Percentiles rank a stretch among this genome's conserved stretches.
Evolutionary conservation across 176 grass and related monocot genomes (phyloP).

Genomic region (Musa beccarii): DNA sequence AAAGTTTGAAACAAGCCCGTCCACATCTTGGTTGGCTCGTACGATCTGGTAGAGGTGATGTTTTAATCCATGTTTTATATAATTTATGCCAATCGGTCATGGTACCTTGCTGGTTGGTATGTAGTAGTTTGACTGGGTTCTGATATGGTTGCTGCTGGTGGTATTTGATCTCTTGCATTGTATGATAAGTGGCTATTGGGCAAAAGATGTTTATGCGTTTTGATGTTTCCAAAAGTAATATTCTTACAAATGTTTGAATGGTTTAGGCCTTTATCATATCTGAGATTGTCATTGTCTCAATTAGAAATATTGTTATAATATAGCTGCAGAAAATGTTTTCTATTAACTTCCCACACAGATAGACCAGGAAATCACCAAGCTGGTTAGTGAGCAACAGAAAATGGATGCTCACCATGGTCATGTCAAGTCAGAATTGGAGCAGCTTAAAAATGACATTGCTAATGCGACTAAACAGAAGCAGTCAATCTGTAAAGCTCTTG

Average conservation of each 20-base stretch:
- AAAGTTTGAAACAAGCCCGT: too few species aligned
- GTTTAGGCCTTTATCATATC: not conserved
- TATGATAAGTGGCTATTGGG: not conserved
- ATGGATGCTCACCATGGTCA: slow-evolving; percentile 89
- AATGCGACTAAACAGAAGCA: slow-evolving; percentile 58
- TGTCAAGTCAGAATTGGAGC: slow-evolving; percentile 64
- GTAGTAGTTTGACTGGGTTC: too few species aligned
- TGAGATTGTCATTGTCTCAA: not conserved
- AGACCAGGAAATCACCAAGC: slow-evolving; percentile 81
- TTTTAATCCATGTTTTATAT: not conserved
- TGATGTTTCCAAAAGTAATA: not conserved
- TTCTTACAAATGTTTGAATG: not conserved
- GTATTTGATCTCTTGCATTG: not conserved
- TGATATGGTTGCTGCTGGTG: too few species aligned
- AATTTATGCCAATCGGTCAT: not conserved
- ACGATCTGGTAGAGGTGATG: too few species aligned
- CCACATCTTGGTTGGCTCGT: too few species aligned
- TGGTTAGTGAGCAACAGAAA: slow-evolving; percentile 86
- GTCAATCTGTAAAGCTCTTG: slow-evolving; percentile 67
- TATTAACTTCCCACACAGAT: slow-evolving; percentile 92
- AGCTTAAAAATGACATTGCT: slow-evolving; percentile 62
- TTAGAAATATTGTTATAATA: slow-evolving; percentile 5
- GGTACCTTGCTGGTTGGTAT: not conserved
- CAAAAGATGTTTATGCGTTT: not conserved
- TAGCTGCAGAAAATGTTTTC: slow-evolving; percentile 23